These are phyloP conservation scores for Daldinia decipiens DNA, from an alignment of 495 filamentous ascomycete genomes.

Conservation along the genomic window DNA sequence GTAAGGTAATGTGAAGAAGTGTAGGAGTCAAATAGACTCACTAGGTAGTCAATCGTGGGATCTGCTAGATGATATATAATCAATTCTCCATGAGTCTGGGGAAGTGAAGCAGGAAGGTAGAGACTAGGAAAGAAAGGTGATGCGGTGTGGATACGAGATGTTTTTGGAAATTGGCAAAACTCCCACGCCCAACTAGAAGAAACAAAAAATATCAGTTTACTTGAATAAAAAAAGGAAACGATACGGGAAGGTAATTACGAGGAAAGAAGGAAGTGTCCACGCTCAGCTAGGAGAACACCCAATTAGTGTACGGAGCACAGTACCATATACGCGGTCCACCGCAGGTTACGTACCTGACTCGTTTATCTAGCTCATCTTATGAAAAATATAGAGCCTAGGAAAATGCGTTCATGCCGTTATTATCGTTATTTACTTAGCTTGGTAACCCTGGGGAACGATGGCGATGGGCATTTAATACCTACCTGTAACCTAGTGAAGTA, in stretches of 20 bases:
- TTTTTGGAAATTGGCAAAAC: not conserved
- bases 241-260: not conserved
- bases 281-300: not conserved
- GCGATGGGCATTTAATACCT: no score
- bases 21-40: not conserved
- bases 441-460: no score
- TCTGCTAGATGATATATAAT: not conserved
- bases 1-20: not conserved
- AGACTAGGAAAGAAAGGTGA: not conserved
- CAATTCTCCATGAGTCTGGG: not conserved
- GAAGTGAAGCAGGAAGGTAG: not conserved
- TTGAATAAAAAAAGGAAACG: not conserved
- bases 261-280: not conserved
- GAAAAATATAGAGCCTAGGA: not conserved
- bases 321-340: not conserved
- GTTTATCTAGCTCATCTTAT: not conserved
- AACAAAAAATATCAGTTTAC: not conserved
- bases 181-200: not conserved
- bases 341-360: not conserved
- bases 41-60: not conserved
- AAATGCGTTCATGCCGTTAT: not conserved
- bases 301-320: not conserved
- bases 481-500: not conserved
- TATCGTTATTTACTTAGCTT: not conserved
- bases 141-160: not conserved